phyloP scores from a whole-genome alignment of 306 rosid species.

The Argentina anserina region DNA sequence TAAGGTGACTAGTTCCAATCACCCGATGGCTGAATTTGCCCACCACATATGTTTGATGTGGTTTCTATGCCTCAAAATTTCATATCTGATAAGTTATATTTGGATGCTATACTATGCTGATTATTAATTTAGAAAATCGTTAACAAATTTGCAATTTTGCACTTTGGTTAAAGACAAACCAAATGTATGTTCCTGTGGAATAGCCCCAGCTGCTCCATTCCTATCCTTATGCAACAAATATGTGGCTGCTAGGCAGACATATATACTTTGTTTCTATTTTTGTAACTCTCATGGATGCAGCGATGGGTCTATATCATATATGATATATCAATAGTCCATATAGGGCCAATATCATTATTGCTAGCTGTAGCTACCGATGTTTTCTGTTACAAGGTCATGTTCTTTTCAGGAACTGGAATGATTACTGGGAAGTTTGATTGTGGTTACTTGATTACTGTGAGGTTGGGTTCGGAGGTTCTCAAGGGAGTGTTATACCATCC shows the following conservation, averaged over 20 bases:
- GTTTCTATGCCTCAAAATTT: not conserved
- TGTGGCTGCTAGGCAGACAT: conserved; percentile 10
- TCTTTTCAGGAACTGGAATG: conserved; percentile 49
- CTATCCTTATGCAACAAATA: conserved; percentile 8
- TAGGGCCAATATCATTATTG: not conserved
- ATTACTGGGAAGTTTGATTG: conserved; percentile 87
- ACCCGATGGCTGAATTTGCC: not conserved
- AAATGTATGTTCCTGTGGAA: not conserved
- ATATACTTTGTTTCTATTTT: not conserved
- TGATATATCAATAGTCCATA: not conserved
- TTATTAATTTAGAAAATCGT: not conserved
- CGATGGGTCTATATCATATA: not conserved
- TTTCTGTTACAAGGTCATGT: not conserved
- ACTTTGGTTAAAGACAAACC: not conserved
- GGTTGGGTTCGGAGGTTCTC: conserved; percentile 69
- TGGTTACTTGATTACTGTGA: conserved; percentile 80
- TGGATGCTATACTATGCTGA: not conserved
- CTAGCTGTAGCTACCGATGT: not conserved
- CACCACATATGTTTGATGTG: conserved; percentile 16
- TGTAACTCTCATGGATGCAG: not conserved
- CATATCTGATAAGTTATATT: not conserved
- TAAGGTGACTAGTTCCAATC: conserved; percentile 3
- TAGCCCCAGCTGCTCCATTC: conserved; percentile 11
- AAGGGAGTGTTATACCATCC: conserved; percentile 87
- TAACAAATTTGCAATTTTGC: not conserved